Evolutionary conservation across 1,284 basidiomycete genomes (phyloP).

Genomic region (Pholiota adiposa): DNA sequence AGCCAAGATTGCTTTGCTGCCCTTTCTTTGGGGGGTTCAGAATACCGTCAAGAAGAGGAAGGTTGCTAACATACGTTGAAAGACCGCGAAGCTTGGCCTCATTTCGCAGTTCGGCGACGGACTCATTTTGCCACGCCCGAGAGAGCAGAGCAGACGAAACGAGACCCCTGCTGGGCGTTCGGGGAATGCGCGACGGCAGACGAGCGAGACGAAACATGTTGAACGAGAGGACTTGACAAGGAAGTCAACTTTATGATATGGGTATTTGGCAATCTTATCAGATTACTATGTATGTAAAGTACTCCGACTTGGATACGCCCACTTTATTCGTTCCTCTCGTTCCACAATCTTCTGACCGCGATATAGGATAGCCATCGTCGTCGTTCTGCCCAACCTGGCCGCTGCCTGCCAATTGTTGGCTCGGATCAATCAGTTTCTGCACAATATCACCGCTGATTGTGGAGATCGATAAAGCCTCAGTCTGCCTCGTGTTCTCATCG

Average conservation of each 20-base stretch:
- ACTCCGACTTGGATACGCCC: not conserved
- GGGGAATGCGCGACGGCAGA: constrained; percentile 22
- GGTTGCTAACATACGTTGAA: constrained; percentile 51
- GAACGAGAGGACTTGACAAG: not conserved
- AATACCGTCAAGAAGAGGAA: constrained; percentile 8
- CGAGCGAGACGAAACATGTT: constrained; percentile 42
- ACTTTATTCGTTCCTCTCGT: not conserved
- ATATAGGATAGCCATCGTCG: not conserved
- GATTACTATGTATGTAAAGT: constrained; percentile 5
- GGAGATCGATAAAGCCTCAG: constrained; percentile 26
- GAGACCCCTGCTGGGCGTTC: constrained; percentile 39
- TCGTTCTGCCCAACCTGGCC: not conserved
- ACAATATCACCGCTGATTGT: constrained; percentile 15
- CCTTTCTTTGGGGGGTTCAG: constrained; percentile 44
- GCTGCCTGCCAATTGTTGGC: not conserved
- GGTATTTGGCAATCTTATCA: constrained; percentile 10
- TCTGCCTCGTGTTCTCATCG: constrained; percentile 56
- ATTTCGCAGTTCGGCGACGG: constrained; percentile 60
- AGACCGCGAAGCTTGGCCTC: constrained; percentile 72
- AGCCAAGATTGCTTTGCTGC: constrained; percentile 62
- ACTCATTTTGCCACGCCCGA: constrained; percentile 66
- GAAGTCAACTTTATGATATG: too few species aligned
- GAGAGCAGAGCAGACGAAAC: constrained; percentile 73
- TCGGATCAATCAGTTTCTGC: constrained; percentile 19
- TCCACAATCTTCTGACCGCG: not conserved